Evolutionary conservation across 805 yeast species (phyloP), one percentile per base, ranked within the genome.

Genomic region (Kodamaea neixiangensis): DNA sequence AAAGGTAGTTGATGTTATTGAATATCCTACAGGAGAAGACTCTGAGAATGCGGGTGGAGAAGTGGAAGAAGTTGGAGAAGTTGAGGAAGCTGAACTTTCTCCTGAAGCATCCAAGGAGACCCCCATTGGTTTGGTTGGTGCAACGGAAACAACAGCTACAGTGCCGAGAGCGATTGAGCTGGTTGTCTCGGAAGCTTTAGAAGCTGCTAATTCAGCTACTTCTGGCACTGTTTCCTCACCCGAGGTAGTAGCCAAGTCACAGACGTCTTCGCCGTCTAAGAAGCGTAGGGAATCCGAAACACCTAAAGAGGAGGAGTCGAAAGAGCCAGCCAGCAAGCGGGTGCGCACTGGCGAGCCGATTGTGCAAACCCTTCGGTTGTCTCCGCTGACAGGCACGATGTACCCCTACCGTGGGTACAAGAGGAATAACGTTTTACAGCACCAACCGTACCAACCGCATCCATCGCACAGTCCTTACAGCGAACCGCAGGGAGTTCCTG

Each of bases 1-100:
- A 13, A 44, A 44, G 29, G 46, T 48, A 7, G 49, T 52, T 14
- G 56, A 57, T 31, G 13, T 37, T 11, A 44, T 54, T 13, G 57
- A 54, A 20, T 41, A 50, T 13, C 56, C 55, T 6, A 51, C 52
- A 10, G 49, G 50, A 40, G 38, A 41, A 25, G 19, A 37, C 17
- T 35, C 40, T 7, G 41, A 37, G 4, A 20, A 17, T 3, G n/a
- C 41, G 6, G 18, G 5, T 14, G 9, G 37, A 13, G 31, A 25
- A 25, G n/a, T n/a, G n/a, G 10, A 25, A 7, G 31, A 25, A 7
- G 31, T 25, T 7, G 7, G 10, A 7, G 9, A 25, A 10, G 38
- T 14, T 17, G 21, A 17, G n/a, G 9, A 17, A 9, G 31, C 13
- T 10, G 19, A 25, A 37, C 11, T 7, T 17, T 15, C 41, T 37